Base-by-base conservation (phyloP, 2,329 filamentous ascomycete species). In the Ciborinia camelliae region DNA sequence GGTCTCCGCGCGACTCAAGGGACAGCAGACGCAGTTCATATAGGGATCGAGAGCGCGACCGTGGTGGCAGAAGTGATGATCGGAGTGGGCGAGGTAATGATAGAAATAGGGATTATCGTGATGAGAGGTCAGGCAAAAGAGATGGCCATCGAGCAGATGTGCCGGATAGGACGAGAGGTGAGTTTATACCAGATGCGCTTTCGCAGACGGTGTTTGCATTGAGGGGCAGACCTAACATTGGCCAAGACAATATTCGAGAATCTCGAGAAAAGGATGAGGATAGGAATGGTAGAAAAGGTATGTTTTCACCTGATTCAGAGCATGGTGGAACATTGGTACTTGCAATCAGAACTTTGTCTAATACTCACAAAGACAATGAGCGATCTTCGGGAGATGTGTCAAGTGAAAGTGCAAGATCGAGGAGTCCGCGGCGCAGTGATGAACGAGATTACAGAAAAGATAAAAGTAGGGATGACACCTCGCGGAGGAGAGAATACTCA, bases 21-120 rank as follows among this genome's bases (percentile, higher is more conserved):
- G 72, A 69, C 53, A 58, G 61, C 28, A 69, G 69, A 65, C 53
- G 51, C 15, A 62, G 67, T 55, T 65, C 60, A 14, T 65, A 65
- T 35, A 75, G 78, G 62, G 77, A 79, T 35, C 72, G 77, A 53
- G 78, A 79, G 43, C 76, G 64, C 68, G 75, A 62, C 20, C 62
- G 67, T 51, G 66, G 64, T 57, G 59, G 66, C 9, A 66, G 70
- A 64, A 66, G 68, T 48, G 66, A 69, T 60, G 64, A 70, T 58
- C 64, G 70, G 50, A 68, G 74, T 57, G 67, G 64, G 51, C 69
- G 71, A 53, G 64, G 47, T 0, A 64, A 62, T 60, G 68, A 66
- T 28, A 68, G 69, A 32, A 71, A 70, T 30, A 66, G 65, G 70
- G 72, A 37, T 65, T 69, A 45, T 30, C 26, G 47, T 26, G 62